Evolutionary conservation across 306 rosid species (phyloP).

Genomic region (Lotus japonicus): DNA sequence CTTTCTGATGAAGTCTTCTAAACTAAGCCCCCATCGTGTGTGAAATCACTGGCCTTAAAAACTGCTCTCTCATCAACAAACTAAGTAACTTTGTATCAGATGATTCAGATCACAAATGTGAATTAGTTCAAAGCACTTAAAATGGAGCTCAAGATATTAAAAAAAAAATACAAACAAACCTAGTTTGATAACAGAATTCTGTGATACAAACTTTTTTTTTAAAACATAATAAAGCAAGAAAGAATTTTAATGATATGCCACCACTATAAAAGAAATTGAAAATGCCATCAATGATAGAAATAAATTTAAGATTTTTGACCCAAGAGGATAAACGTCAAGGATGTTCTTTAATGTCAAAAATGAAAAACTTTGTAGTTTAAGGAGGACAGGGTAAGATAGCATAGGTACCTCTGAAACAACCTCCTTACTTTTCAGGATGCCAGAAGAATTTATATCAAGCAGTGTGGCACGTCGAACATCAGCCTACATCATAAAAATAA

Average conservation of each 20-base stretch:
- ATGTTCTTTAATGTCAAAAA: not conserved
- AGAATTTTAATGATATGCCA: not conserved
- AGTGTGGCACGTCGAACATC: slow-evolving; percentile 64
- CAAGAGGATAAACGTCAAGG: not conserved
- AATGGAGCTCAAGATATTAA: not conserved
- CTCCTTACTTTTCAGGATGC: slow-evolving; percentile 35
- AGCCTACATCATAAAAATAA: slow-evolving; percentile 49
- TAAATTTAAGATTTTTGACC: not conserved
- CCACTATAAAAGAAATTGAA: not conserved
- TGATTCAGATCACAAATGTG: not conserved
- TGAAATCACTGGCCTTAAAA: not conserved
- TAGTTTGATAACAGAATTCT: not conserved
- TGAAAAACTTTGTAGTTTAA: not conserved
- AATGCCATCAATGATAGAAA: not conserved
- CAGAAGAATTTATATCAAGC: slow-evolving; percentile 45
- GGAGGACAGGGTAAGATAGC: not conserved
- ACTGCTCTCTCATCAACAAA: not conserved
- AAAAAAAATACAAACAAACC: not conserved
- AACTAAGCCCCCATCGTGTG: not conserved
- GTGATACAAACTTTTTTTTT: not conserved
- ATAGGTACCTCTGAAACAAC: slow-evolving; percentile 53
- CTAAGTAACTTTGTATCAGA: not conserved
- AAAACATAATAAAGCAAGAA: not conserved
- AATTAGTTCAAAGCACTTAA: not conserved
- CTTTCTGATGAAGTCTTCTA: not conserved